Conservation (phyloP, 345 rosid species). For the Bruguiera gymnorhiza region DNA sequence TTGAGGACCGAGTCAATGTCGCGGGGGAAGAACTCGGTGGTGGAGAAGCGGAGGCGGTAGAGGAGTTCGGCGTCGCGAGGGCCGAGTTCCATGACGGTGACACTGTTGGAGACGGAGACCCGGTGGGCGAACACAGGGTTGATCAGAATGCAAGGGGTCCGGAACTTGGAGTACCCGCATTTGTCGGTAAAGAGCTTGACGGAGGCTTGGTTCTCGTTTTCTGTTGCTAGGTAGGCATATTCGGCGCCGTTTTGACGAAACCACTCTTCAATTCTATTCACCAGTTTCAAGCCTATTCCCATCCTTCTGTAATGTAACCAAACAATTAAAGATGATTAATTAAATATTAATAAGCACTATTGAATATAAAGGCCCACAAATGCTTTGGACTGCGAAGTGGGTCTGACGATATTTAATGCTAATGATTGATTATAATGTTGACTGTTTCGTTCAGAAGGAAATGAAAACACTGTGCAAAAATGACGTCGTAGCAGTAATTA, state of each 20-base stretch:
- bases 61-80: constrained; percentile 62
- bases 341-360: not conserved
- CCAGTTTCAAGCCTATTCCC: constrained; percentile 82
- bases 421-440: not conserved
- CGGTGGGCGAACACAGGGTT: constrained; percentile 93
- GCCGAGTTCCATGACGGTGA: constrained; percentile 46
- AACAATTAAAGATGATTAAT: not conserved
- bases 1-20: constrained; percentile 81
- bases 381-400: too few species aligned
- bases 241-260: constrained; percentile 73
- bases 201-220: constrained; percentile 85
- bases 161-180: constrained; percentile 88
- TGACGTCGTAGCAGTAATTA: not conserved
- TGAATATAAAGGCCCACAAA: too few species aligned
- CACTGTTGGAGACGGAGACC: constrained; percentile 39
- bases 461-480: not conserved
- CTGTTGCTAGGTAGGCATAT: constrained; percentile 89
- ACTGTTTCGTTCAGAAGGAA: too few species aligned
- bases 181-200: constrained; percentile 80
- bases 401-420: not conserved
- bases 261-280: constrained; percentile 71
- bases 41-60: constrained; percentile 70
- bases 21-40: constrained; percentile 92
- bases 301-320: constrained; percentile 53
- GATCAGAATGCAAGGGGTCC: constrained; percentile 80